Base-by-base conservation (phyloP, 352 stramenopile species). In the Globisporangium okanoganense region DNA sequence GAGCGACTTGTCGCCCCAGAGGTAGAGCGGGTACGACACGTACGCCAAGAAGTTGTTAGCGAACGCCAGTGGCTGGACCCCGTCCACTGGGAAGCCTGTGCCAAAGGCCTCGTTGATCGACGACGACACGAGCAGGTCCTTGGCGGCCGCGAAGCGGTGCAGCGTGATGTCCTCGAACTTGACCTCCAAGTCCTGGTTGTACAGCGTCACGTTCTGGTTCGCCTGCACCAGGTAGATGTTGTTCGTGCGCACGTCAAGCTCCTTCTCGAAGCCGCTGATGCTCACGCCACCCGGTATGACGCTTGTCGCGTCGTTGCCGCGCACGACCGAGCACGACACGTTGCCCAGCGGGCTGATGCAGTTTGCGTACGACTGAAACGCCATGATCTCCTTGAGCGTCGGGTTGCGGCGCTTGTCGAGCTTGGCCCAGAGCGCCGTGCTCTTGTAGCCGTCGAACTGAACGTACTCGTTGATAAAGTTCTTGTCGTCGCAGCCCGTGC, bases 121-220 rank as follows among this genome's bases (percentile, higher is more conserved):
- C 24, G 64, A 61, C 4, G 57, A 54, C 31, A 54, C 58, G 18
- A 90, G 62, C 53, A 90, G 54, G 10, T 76, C 53, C 9, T 58
- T 64, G 3, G 74, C 61, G 13, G 80, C 72, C 24, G 48, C 55
- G 62, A 88, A 90, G 40, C 80, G 80, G 60, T 79, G 73, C 53
- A 88, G 64, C 57, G 58, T 76, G 58, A 83, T 82, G 40, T 58
- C 76, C 10, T 79, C 44, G 22, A 75, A 75, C 40, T 90, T 58
- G 20, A 79, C 62, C 24, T 80, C 69, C 31, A 71, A 40, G 47
- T 76, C 53, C 35, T 70, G 59, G 56, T 79, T 85, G 56, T 69
- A 75, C 24, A 90, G 51, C 48, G 78, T 82, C 20, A 90, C 35
- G 66, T 90, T 87, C 69, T 87, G 78, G 16, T 75, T 67, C 29